Evolutionary conservation across 1,284 basidiomycete species (phyloP), one percentile per base, ranked within the genome.

Genomic region (Rhodotorula sp.): DNA sequence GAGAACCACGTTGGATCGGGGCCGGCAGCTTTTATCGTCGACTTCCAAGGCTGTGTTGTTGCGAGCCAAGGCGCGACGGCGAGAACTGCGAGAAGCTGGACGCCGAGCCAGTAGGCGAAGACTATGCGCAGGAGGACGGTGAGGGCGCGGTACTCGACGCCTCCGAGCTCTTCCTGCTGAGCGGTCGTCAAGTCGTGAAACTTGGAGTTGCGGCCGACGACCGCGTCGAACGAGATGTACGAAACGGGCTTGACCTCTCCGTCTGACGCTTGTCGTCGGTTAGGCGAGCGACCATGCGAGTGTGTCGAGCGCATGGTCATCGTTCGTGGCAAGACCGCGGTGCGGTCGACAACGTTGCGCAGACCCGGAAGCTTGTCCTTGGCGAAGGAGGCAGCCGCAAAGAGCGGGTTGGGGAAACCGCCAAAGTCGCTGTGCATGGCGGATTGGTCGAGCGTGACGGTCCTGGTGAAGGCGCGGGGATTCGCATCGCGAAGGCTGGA

Each of bases 151-250:
- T 93, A 98, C 80, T 99, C 95, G 22, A 96, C 90, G 10, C 94
- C 94, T 13, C 94, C 94, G 9, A 98, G 83, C 80, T 97, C 93
- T 71, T 95, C 90, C 75, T 92, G 83, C 77, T 98, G 89, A 64
- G 92, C 90, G 47, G 87, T 85, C 0, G 89, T 91, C 62, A 97
- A 81, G 52, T 86, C 83, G 59, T 87, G 86, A 78, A 99, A 97
- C n/a, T 85, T 83, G 30, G 92, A 95, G 79, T 98, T 98, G 62
- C 89, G 84, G 0, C 91, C 91, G 6, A 95, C 91, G 18, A 86
- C 81, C 0, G 90, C 89, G 53, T 91, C 86, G 78, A 97, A 97
- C 4, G 88, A 86, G 60, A 97, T 87, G 79, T 97, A 98, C 1
- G 89, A 85, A 2, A 91, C 92, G 10, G 75, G 63, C 64, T 76